Base-by-base conservation (phyloP, 306 rosid genomes). In the Corylus americana region DNA sequence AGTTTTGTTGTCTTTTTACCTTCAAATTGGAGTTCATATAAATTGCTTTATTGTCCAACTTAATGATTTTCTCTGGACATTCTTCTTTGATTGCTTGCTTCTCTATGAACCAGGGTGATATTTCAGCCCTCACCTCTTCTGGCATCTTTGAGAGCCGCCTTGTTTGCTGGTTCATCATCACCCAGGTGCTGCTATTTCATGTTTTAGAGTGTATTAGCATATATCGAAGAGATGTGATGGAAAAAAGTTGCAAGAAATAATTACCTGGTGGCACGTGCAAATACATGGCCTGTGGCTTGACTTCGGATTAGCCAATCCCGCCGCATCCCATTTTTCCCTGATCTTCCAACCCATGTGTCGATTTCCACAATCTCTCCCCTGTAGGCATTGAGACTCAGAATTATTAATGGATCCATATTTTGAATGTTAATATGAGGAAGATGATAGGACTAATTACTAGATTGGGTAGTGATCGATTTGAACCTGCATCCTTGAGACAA, bases 271-370 rank as follows among this genome's bases (percentile, higher is more conserved):
- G 90, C 97, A 48, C 97, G 89, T 0, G 90, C 94, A 6, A 88
- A 94, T 76, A 91, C 81, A 35, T 74, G 91, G 72, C 95, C 97
- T 0, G 97, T 91, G 54, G 89, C 91, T 76, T 92, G 90, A 79
- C 98, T 89, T 90, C 91, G 88, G 75, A 94, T 85, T 7, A 90
- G 77, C 98, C 98, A 94, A 76, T 94, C 97, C 2, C 97, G 83
- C 20, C 92, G 78, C 97, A 94, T 92, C 62, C 98, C 98, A 81
- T 94, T 92, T 83, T 94, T 92, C n/a, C 97, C 98, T 2, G 98
- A 92, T 53, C 95, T 94, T 78, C 91, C 95, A 78, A 94, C 97
- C 98, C 98, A 94, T 54, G 98, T 91, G 59, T 94, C 97, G 53
- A 94, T 90, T 84, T 94, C 97, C 76, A 91, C 76, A 27, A 92